Evolutionary conservation across 345 rosid genomes (phyloP).

Genomic region (Cardamine resedifolia): DNA sequence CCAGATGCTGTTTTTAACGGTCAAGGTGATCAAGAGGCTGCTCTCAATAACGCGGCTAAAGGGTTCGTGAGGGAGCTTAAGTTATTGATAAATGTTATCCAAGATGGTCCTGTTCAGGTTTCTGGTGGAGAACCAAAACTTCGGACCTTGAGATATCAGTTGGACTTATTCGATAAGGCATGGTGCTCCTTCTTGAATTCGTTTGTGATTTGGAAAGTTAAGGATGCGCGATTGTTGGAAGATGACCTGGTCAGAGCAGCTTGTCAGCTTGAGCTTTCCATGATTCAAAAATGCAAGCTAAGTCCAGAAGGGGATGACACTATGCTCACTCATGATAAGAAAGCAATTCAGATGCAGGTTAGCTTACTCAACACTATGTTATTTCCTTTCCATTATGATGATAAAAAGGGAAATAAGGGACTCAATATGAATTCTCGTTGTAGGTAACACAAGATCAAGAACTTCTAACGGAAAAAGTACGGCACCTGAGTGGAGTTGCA

Average conservation of each 20-base stretch:
- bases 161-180: conserved; percentile 75
- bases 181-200: conserved; percentile 85
- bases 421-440: conserved; percentile 16
- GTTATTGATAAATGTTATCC: conserved; percentile 62
- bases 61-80: conserved; percentile 69
- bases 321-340: conserved; percentile 83
- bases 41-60: conserved; percentile 68
- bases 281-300: conserved; percentile 88
- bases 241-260: conserved; percentile 95
- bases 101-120: conserved; percentile 69
- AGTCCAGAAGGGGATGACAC: conserved; percentile 58
- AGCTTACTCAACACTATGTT: conserved; percentile 1
- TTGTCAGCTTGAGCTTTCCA: conserved; percentile 97
- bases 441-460: conserved; percentile 86
- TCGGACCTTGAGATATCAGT: conserved; percentile 73
- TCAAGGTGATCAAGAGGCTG: conserved; percentile 80
- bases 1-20: conserved; percentile 95
- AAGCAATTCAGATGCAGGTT: conserved; percentile 92
- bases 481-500: conserved; percentile 71
- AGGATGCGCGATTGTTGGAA: conserved; percentile 86
- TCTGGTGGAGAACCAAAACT: conserved; percentile 45
- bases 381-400: not conserved
- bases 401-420: not conserved
- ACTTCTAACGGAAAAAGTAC: conserved; percentile 79
- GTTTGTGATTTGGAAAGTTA: conserved; percentile 96